Evolutionary conservation across 805 yeast species (phyloP).

Genomic region (Saccharomycopsis schoenii): DNA sequence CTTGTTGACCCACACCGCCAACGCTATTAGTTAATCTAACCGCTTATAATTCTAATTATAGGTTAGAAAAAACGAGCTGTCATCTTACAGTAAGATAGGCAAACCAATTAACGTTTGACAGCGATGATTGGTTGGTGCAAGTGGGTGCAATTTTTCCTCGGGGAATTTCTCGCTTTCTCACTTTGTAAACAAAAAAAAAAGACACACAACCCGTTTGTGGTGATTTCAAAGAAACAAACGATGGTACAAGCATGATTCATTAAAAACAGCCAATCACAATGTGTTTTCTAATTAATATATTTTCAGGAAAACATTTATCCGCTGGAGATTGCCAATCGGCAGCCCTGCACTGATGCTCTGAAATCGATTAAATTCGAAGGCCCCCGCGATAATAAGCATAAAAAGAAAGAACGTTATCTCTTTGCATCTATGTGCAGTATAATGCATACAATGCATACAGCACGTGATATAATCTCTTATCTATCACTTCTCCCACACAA

Average conservation of each 20-base stretch:
- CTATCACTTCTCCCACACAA: not conserved
- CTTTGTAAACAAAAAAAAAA: too few species aligned
- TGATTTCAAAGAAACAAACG: not conserved
- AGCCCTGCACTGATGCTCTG: not conserved
- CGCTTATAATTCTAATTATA: too few species aligned
- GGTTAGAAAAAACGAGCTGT: too few species aligned
- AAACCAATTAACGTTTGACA: not conserved
- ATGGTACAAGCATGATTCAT: not conserved
- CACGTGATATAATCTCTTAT: not conserved
- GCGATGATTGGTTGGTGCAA: not conserved
- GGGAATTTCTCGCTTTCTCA: not conserved
- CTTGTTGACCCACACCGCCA: too few species aligned
- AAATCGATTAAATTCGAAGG: too few species aligned
- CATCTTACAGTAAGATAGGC: too few species aligned
- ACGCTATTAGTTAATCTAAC: too few species aligned
- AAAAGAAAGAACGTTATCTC: not conserved
- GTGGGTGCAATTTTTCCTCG: not conserved
- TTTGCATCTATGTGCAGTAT: not conserved
- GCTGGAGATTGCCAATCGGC: not conserved
- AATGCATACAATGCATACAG: not conserved
- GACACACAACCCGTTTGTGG: too few species aligned
- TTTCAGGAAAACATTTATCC: not conserved
- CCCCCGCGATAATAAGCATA: too few species aligned
- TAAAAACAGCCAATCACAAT: not conserved
- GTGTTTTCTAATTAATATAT: not conserved